Evolutionary conservation across 2,329 filamentous ascomycete genomes (phyloP).

Genomic region (Macrophomina pseudophaseolina): DNA sequence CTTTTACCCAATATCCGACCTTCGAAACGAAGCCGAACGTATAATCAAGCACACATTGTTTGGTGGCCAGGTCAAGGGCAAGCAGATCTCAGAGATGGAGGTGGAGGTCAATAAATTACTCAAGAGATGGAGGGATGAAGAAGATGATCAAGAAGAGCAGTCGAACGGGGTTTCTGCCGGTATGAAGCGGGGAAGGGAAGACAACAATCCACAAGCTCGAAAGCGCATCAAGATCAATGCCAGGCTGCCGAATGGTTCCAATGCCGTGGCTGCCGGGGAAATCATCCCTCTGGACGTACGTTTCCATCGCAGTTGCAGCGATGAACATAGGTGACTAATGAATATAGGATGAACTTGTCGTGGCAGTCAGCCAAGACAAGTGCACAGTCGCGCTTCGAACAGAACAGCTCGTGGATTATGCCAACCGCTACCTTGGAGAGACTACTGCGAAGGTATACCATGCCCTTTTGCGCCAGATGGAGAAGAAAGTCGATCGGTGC

Average conservation of each 20-base stretch:
- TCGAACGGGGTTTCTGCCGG: conserved; percentile 20
- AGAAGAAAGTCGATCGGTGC: conserved; percentile 71
- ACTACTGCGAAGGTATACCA: conserved; percentile 80
- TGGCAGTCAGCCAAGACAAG: conserved; percentile 85
- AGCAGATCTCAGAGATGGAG: conserved; percentile 65
- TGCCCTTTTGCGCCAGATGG: conserved; percentile 71
- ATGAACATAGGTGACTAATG: conserved; percentile 21
- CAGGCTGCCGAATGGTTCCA: conserved; percentile 30
- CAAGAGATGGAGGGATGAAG: conserved; percentile 55
- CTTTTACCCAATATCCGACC: conserved; percentile 62
- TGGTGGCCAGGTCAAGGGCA: conserved; percentile 29
- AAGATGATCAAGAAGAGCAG: conserved; percentile 37
- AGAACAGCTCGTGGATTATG: conserved; percentile 74
- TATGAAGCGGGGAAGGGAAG: conserved; percentile 19
- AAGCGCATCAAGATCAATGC: conserved; percentile 40
- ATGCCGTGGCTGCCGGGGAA: conserved; percentile 31
- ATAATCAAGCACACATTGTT: conserved; percentile 63
- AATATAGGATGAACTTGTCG: conserved; percentile 68
- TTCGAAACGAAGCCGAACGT: conserved; percentile 64
- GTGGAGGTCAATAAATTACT: conserved; percentile 64
- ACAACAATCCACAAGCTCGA: conserved; percentile 32
- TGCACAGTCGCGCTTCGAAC: conserved; percentile 83
- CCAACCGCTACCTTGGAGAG: conserved; percentile 70
- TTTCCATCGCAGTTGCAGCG: conserved; percentile 10
- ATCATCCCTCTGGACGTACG: conserved; percentile 43